These are phyloP conservation scores for Abrus pulchellus DNA, from an alignment of 306 rosid genomes.

Conservation along the genomic window DNA sequence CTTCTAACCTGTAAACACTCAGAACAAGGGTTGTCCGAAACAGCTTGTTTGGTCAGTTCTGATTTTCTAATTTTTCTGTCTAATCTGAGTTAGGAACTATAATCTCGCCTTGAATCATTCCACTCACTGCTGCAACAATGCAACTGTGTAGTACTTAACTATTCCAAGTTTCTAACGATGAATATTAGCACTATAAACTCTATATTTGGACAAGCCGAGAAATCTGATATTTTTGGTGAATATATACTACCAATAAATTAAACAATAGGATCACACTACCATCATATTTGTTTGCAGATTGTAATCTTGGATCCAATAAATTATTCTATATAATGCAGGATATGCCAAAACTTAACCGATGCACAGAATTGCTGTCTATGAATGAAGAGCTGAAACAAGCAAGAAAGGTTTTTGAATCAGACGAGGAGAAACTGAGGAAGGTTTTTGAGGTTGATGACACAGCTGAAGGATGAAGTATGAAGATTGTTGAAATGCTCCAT, in stretches of 20 bases:
- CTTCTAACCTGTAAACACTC: constrained; percentile 1
- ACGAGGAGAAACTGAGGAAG: constrained; percentile 87
- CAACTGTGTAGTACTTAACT: neutral
- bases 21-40: neutral
- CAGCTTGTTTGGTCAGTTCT: constrained; percentile 15
- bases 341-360: constrained; percentile 80
- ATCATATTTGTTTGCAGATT: neutral
- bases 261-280: neutral
- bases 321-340: constrained; percentile 60
- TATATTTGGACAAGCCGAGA: neutral
- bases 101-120: constrained; percentile 9
- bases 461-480: constrained; percentile 46
- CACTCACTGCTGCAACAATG: constrained; percentile 6
- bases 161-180: neutral
- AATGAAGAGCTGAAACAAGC: constrained; percentile 95
- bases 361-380: constrained; percentile 85
- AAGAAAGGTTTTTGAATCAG: constrained; percentile 86
- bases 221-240: neutral
- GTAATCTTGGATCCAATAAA: constrained; percentile 11
- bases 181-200: constrained; percentile 13
- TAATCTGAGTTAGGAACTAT: constrained; percentile 17
- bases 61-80: constrained; percentile 8
- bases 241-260: neutral
- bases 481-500: constrained; percentile 29
- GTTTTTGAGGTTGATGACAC: constrained; percentile 75